Percentiles rank a stretch among this genome's conserved stretches.
phyloP scores from a whole-genome alignment of 2,329 filamentous ascomycete species.

The Didymella sp. region DNA sequence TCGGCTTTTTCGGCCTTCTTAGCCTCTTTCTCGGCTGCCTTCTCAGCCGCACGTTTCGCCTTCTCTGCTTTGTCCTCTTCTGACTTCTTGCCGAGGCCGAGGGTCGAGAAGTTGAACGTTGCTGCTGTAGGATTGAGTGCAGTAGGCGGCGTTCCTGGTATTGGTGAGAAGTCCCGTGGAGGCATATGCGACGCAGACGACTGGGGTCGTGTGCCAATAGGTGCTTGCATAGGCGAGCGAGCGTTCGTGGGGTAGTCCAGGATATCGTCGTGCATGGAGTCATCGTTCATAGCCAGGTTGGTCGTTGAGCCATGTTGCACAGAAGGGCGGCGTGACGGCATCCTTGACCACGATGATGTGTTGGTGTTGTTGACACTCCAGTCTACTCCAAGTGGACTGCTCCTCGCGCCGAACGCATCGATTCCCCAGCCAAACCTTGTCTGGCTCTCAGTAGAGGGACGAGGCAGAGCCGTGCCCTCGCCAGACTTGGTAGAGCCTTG shows the following conservation, averaged over 20 bases:
- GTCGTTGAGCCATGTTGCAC: constrained; percentile 77
- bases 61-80: constrained; percentile 46
- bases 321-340: constrained; percentile 80
- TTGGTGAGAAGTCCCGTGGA: constrained; percentile 11
- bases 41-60: constrained; percentile 40
- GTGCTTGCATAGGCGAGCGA: constrained; percentile 63
- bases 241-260: constrained; percentile 58
- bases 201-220: constrained; percentile 80
- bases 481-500: constrained; percentile 71
- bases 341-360: constrained; percentile 70
- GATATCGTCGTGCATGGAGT: constrained; percentile 58
- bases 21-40: constrained; percentile 49
- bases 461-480: constrained; percentile 43
- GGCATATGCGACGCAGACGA: constrained; percentile 59
- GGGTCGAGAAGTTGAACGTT: constrained; percentile 68
- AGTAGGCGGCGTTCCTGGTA: constrained; percentile 55
- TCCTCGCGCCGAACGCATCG: constrained; percentile 50
- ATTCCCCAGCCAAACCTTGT: constrained; percentile 49
- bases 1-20: constrained; percentile 43
- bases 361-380: constrained; percentile 48
- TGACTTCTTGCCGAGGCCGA: constrained; percentile 38
- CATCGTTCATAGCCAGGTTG: constrained; percentile 61
- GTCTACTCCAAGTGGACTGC: constrained; percentile 53
- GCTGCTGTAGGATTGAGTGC: constrained; percentile 86
- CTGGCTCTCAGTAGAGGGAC: constrained; percentile 50